phyloP scores from a whole-genome alignment of 1,284 basidiomycete species.

The Tilletia walkeri region DNA sequence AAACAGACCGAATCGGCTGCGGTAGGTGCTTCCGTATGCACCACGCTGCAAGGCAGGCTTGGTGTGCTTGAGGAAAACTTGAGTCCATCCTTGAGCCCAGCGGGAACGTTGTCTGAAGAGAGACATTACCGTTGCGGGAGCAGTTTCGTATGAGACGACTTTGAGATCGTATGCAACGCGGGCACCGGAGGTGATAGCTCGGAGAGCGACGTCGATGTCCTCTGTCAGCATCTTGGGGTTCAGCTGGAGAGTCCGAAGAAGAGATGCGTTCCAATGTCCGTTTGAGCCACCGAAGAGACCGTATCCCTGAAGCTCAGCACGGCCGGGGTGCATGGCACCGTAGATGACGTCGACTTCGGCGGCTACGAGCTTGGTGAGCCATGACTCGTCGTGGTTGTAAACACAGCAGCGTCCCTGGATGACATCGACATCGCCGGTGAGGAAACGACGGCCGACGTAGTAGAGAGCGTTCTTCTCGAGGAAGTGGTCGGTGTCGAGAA shows the following conservation, averaged over 20 bases:
- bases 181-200: constrained; percentile 48
- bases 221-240: constrained; percentile 49
- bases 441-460: constrained; percentile 42
- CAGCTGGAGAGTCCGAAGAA: constrained; percentile 42
- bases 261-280: constrained; percentile 48
- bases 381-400: constrained; percentile 45
- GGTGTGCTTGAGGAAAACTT: constrained; percentile 44
- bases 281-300: constrained; percentile 48
- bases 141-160: constrained; percentile 44
- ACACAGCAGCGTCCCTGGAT: constrained; percentile 48
- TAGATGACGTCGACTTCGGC: constrained; percentile 51
- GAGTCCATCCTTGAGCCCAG: constrained; percentile 51
- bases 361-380: constrained; percentile 35
- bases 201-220: constrained; percentile 47
- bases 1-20: constrained; percentile 42
- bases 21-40: constrained; percentile 37
- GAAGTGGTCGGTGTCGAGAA: constrained; percentile 49
- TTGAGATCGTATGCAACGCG: constrained; percentile 46
- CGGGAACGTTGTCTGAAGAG: constrained; percentile 45
- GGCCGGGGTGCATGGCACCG: constrained; percentile 44
- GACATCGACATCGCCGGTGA: constrained; percentile 47
- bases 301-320: constrained; percentile 35
- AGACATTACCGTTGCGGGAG: constrained; percentile 38
- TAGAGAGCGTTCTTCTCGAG: constrained; percentile 41
- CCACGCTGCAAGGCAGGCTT: constrained; percentile 34